Base-by-base conservation (phyloP, 148 eudicot genomes). In the Pouteria glomerata region DNA sequence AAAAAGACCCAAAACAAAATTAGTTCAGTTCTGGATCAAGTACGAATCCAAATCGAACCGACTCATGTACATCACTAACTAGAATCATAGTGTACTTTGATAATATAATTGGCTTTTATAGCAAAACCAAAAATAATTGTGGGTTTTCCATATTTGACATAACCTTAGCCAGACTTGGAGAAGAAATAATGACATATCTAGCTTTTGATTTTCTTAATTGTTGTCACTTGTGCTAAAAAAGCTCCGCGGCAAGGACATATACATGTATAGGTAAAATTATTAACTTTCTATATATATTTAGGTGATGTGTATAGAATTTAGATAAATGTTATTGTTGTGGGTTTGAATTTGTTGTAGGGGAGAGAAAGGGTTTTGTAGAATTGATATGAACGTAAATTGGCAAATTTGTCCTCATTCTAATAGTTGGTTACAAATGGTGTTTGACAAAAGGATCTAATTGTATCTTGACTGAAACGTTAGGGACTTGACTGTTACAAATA, bases 291-390 rank as follows among this genome's bases (percentile, higher is more conserved):
- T 12, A 72, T 14, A 0, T 8, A 53, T 39, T 6, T 27, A 42
- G 14, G n/a, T 44, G 18, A 51, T 15, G 16, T 42, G 45, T 63
- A 14, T 11, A n/a, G 39, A 4, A 30, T 2, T 58, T 37, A 31
- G 39, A 58, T 56, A 24, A 56, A 56, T 16, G 14, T n/a, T n/a
- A 39, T 23, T 45, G 0, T 6, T 23, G 18, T 44, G 30, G 3
- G 30, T 12, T 33, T 62, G 61, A 35, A 29, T 24, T 35, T 11
- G 41, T 26, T 44, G 66, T 88, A 92, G 96, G 87, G 97, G 97
- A 42, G 97, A 92, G 85, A 92, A 88, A 75, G 93, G 92, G 34
- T 92, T 84, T 80, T 92, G 97, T 66, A 92, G 97, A n/a, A n/a
- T n/a, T n/a, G n/a, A n/a, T n/a, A n/a, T n/a, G n/a, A n/a, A n/a